Evolutionary conservation across 306 rosid species (phyloP).

Genomic region (Corylus avellana): DNA sequence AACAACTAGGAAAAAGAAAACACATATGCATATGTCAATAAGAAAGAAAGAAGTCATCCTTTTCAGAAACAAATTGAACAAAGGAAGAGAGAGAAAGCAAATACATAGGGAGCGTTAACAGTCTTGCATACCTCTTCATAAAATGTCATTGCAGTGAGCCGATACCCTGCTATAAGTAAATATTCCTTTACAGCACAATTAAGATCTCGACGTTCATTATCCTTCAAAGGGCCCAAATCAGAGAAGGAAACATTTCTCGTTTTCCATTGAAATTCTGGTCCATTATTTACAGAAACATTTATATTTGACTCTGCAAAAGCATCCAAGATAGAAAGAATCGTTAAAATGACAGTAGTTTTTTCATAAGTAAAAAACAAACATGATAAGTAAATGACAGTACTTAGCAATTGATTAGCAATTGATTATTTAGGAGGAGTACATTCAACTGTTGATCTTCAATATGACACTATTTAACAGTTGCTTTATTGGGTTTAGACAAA

Average conservation of each 20-base stretch:
- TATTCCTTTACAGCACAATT: slow-evolving; percentile 96
- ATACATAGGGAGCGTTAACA: neutral
- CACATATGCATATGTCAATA: slow-evolving; percentile 1
- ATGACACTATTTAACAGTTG: slow-evolving; percentile 11
- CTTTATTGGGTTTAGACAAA: neutral
- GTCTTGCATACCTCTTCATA: slow-evolving; percentile 80
- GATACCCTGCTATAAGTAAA: slow-evolving; percentile 90
- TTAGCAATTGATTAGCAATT: too few relatives aligned
- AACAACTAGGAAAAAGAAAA: neutral
- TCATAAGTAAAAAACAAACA: neutral
- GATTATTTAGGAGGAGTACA: too few relatives aligned
- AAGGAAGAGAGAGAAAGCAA: slow-evolving; percentile 3
- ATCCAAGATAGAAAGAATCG: slow-evolving; percentile 25
- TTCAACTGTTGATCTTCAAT: slow-evolving; percentile 8
- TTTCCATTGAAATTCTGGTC: slow-evolving; percentile 47
- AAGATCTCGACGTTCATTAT: slow-evolving; percentile 78
- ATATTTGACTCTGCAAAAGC: slow-evolving; percentile 46
- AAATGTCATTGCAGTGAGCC: slow-evolving; percentile 97
- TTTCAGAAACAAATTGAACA: neutral
- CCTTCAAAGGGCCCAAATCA: slow-evolving; percentile 84
- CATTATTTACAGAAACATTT: slow-evolving; percentile 45
- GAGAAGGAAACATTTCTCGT: slow-evolving; percentile 51
- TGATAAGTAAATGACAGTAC: slow-evolving; percentile 3
- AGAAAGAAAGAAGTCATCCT: slow-evolving; percentile 7
- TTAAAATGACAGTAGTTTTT: slow-evolving; percentile 6